Percentiles rank a stretch among this genome's conserved stretches.
phyloP scores from a whole-genome alignment of 1,284 basidiomycete genomes.

The Boletus semigastroideus region DNA sequence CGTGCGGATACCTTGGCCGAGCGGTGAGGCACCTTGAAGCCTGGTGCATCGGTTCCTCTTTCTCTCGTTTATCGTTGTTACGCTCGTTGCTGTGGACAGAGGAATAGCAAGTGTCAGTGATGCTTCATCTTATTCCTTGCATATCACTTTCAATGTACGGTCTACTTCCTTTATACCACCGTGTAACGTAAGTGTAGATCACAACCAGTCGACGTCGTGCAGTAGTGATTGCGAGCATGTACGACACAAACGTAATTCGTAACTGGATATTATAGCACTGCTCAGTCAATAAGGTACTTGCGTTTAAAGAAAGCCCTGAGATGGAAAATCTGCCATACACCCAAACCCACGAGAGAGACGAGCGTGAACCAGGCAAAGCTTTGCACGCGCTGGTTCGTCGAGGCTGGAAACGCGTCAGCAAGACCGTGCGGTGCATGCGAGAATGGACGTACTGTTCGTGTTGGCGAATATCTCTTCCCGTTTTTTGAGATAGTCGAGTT shows the following conservation, averaged over 20 bases:
- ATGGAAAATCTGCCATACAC: constrained; percentile 94
- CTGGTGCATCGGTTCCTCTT: neutral
- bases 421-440: neutral
- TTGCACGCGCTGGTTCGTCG: constrained; percentile 89
- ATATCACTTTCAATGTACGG: neutral
- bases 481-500: constrained; percentile 89
- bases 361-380: constrained; percentile 92
- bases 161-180: neutral
- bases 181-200: constrained; percentile 5
- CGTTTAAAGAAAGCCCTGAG: constrained; percentile 93
- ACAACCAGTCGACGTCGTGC: neutral
- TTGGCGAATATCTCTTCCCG: constrained; percentile 88
- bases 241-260: constrained; percentile 6
- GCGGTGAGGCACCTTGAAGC: constrained; percentile 9
- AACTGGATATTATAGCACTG: constrained; percentile 9
- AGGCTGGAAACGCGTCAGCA: constrained; percentile 55
- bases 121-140: too few species aligned
- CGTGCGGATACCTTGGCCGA: constrained; percentile 27
- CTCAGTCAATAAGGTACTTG: constrained; percentile 93
- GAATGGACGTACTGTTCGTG: constrained; percentile 78
- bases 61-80: neutral
- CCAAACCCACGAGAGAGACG: constrained; percentile 76
- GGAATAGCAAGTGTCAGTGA: too few species aligned
- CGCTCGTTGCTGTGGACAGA: too few species aligned
- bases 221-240: constrained; percentile 1